Base-by-base conservation (phyloP, 2,329 filamentous ascomycete genomes). In the Cladophialophora chaetospira region DNA sequence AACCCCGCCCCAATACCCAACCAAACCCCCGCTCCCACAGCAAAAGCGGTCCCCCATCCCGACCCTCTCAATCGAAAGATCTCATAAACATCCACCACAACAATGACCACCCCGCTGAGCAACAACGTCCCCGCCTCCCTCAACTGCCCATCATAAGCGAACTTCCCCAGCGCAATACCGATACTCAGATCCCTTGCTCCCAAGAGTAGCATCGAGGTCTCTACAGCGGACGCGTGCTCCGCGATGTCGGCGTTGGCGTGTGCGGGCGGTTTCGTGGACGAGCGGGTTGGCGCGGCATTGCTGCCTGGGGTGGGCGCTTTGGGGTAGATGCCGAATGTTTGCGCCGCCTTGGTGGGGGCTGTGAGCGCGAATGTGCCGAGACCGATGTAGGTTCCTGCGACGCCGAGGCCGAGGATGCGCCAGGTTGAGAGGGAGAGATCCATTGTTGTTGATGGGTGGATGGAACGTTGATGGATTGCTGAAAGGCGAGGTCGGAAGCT, bases 81-180 rank as follows among this genome's bases (percentile, higher is more conserved):
- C 21, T 51, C 28, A 47, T 44, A 36, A 5, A 60, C 50, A 46
- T 63, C 61, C 6, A 38, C 56, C 3, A 31, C 58, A 35, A 58
- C 60, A 10, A 63, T 40, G 3, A 60, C 56, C 38, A 60, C 43
- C 10, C 61, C 57, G 13, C 44, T 51, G 17, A 63, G 45, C 11
- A 63, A 54, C n/a, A 62, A 13, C 23, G 53, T 55, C 4, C 55
- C 61, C 15, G 58, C 51, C 5, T 60, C 61, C 1, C 55, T 62
- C 1, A 67, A 56, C 13, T 64, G 55, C 9, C 67, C 62, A 11
- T 78, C 74, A 33, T 78, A 76, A 33, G 78, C 77, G 1, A 75
- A 77, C 3, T 74, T 75, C 3, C 73, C 75, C 1, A 78, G 57
- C 17, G 61, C 61, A 13, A 63, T 8, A 3, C 61, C 61, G 49